Evolutionary conservation across 225 moss, liverwort and hornwort genomes (phyloP), one percentile per base, ranked within the genome.

Genomic region (Rhytidiadelphus loreus): DNA sequence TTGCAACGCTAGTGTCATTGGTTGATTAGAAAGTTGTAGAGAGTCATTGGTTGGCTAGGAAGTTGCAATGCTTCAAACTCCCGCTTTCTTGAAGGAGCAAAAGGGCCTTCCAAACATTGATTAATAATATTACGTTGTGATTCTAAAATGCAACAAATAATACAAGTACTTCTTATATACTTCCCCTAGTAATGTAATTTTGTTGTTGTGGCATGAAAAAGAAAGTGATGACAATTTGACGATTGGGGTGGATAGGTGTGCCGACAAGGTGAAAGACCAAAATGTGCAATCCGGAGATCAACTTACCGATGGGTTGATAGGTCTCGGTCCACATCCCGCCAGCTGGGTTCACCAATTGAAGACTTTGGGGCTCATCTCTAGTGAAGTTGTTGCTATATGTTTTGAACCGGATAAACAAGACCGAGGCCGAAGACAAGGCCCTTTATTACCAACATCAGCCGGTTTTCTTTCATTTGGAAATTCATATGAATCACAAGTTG

Each of bases 401-500:
- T 79, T 91, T 15, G 83, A 91, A 13, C 80, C 89, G 19, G 43
- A 46, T 43, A 52, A 52, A 16, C 2, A 30, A 57, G n/a, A 8
- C 6, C 2, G 2, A 37, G 53, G 12, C 12, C 29, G 9, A 43
- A 55, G 4, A 12, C 20, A 24, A 71, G 81, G 29, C 20, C 83
- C 88, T 83, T 22, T 28, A 10, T 19, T 84, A 39, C 25, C 75
- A 62, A 35, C 55, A 46, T 63, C 23, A 10, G 85, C 41, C 1
- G 92, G 92, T 16, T 91, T 93, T 74, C 74, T 93, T 56, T 88
- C 92, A 12, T 83, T 93, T 69, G 92, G 92, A 64, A 89, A 86
- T 19, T 46, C 21, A 3, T 86, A 50, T 56, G 41, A 62, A 19
- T 61, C 79, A 26, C 80, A 62, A 70, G 56, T n/a, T 55, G 50